Percentiles rank a stretch among this genome's conserved stretches.
Conservation (phyloP, 1,284 basidiomycete genomes). For the Heterobasidion occidentale region DNA sequence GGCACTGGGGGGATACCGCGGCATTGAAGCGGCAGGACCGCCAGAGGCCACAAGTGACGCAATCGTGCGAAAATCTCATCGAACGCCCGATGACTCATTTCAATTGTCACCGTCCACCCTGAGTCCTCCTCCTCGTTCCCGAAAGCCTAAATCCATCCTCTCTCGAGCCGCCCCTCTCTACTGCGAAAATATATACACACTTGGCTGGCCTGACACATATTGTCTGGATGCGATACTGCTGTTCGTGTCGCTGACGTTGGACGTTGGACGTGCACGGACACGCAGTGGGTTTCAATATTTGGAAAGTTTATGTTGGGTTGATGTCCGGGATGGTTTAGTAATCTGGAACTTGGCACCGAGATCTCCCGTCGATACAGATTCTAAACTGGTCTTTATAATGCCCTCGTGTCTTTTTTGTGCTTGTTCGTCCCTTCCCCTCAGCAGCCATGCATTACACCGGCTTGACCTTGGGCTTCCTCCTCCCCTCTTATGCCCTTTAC, state of each 20-base stretch:
- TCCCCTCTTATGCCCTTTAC: conserved; percentile 19
- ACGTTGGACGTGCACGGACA: not conserved
- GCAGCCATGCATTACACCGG: conserved; percentile 22
- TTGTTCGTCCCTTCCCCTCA: conserved; percentile 2
- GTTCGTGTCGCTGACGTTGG: not conserved
- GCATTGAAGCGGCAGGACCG: too few relatives aligned
- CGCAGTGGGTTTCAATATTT: not conserved
- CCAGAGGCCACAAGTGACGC: too few relatives aligned
- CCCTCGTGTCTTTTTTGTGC: not conserved
- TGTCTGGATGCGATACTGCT: too few relatives aligned
- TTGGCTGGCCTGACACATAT: too few relatives aligned
- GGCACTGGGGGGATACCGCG: too few relatives aligned
- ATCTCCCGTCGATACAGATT: not conserved
- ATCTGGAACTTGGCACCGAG: not conserved
- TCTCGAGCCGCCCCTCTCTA: too few relatives aligned
- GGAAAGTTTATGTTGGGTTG: not conserved
- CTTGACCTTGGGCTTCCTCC: conserved; percentile 22
- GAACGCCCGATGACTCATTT: too few relatives aligned
- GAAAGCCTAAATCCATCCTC: too few relatives aligned
- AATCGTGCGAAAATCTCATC: too few relatives aligned
- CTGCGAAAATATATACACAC: too few relatives aligned
- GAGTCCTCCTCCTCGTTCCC: too few relatives aligned
- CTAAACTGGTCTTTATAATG: not conserved
- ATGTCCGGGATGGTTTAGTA: not conserved
- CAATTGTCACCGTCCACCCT: too few relatives aligned